phyloP scores from a whole-genome alignment of 1,139 yeast species.

The Yamadazyma triangularis region DNA sequence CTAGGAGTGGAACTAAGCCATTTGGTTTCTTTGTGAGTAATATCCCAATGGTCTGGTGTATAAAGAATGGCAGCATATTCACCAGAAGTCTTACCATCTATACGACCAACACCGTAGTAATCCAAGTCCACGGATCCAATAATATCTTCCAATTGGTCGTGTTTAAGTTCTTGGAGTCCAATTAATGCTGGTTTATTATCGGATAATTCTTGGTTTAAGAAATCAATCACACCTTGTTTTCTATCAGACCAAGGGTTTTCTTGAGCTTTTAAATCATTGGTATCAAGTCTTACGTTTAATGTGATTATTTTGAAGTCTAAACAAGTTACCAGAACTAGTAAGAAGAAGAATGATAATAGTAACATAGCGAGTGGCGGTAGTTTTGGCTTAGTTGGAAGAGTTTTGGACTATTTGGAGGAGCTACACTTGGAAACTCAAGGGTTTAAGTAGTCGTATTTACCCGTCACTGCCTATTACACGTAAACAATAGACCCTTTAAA shows the following conservation, averaged over 20 bases:
- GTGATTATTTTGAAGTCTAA: conserved; percentile 13
- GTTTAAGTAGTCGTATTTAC: too few relatives aligned
- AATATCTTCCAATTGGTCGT: conserved; percentile 26
- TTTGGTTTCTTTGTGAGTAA: conserved; percentile 32
- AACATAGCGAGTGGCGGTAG: too few relatives aligned
- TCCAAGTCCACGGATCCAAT: conserved; percentile 15
- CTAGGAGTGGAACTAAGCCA: conserved; percentile 45
- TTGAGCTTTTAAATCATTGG: conserved; percentile 15
- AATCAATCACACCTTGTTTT: conserved; percentile 16
- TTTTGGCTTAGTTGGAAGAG: too few relatives aligned
- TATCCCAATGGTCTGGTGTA: conserved; percentile 23
- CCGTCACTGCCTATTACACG: too few relatives aligned
- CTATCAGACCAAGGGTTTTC: conserved; percentile 22
- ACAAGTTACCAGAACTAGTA: too few relatives aligned
- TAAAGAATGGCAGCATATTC: conserved; percentile 46
- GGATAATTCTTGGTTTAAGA: conserved; percentile 9
- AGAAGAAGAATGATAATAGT: too few relatives aligned
- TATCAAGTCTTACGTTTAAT: conserved; percentile 24
- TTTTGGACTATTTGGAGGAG: too few relatives aligned
- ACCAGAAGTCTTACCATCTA: conserved; percentile 39
- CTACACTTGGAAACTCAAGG: too few relatives aligned
- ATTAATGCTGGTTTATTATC: conserved; percentile 18
- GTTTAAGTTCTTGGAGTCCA: conserved; percentile 28
- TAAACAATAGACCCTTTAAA: too few relatives aligned
- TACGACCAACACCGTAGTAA: conserved; percentile 45